These are phyloP conservation scores for Micractinium conductrix DNA, from an alignment of 139 green algal genomes.

Conservation along the genomic window DNA sequence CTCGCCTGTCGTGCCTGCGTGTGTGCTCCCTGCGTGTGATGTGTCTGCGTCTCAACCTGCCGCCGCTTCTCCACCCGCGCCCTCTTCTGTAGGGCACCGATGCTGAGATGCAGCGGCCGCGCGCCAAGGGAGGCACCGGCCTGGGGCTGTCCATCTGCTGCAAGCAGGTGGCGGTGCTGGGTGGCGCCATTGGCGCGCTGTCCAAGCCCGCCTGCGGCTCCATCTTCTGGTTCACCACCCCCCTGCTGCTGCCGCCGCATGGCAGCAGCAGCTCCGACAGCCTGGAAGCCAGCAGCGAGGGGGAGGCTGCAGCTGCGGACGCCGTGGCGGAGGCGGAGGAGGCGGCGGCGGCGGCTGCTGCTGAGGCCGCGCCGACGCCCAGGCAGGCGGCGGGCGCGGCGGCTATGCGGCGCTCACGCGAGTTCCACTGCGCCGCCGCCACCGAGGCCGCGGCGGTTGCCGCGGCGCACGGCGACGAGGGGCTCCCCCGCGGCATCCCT, in stretches of 20 bases:
- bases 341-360: background rate
- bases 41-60: no score
- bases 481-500: slow-evolving; percentile 3
- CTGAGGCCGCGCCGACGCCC: background rate
- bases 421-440: no score
- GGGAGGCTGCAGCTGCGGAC: background rate
- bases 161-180: slow-evolving; percentile 83
- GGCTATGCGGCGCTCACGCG: slow-evolving; percentile 13
- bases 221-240: slow-evolving; percentile 86
- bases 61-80: no score
- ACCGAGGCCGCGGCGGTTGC: background rate
- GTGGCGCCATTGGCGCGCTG: slow-evolving; percentile 79
- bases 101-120: slow-evolving; percentile 75
- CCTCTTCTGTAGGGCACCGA: slow-evolving; percentile 74
- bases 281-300: slow-evolving; percentile 1
- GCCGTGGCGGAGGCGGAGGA: background rate
- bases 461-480: background rate
- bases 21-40: no score
- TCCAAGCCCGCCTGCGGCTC: slow-evolving; percentile 58
- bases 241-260: slow-evolving; percentile 44
- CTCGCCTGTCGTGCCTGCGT: no score
- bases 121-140: slow-evolving; percentile 72
- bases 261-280: background rate
- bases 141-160: slow-evolving; percentile 76
- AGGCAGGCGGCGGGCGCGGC: slow-evolving; percentile 13